Base-by-base conservation (phyloP, 345 rosid genomes). In the Tarenaya hassleriana region DNA sequence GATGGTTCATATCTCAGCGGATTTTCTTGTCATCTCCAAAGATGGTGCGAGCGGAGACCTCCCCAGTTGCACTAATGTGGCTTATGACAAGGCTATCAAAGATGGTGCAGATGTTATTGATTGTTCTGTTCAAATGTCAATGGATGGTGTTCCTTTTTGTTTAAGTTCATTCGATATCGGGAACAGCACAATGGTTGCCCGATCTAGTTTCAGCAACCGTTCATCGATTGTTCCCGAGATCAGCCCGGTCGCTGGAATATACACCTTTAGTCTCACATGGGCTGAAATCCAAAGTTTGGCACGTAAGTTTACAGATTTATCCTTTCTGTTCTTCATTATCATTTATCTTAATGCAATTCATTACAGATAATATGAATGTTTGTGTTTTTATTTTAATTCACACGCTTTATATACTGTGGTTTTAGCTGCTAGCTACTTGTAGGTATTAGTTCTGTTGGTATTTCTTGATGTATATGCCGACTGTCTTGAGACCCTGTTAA, bases 1-100 rank as follows among this genome's bases (percentile, higher is more conserved):
- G 39, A 41, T 52, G 69, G 38, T 46, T 63, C 57, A 50, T 72
- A 52, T 34, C 56, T 14, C 72, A 88, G 98, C 31, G 17, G 34
- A 63, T 7, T 50, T 77, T 35, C 61, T 61, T 58, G 73, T 92
- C 52, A 79, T 92, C 67, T 79, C 96, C 13, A 73, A 68, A 55
- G 63, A 77, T 73, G 95, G 96, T 51, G 96, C 98, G 39, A 92
- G 98, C 53, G 98, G 95, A 46, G 94, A 92, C 69, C 83, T 58
- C 67, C 94, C 98, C 34, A 79, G 86, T 39, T 81, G 96, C 62
- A 88, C 96, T 15, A 72, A 88, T 69, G 34, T 66, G 77, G 96
- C 96, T 45, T 92, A 92, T 66, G 27, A 27, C 55, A 63, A 67
- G 16, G 98, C 98, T 45, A 79, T 92, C 60, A 34, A 52, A 41